Evolutionary conservation across 179 eudicot genomes (phyloP).

Genomic region (Pouteria campechiana): DNA sequence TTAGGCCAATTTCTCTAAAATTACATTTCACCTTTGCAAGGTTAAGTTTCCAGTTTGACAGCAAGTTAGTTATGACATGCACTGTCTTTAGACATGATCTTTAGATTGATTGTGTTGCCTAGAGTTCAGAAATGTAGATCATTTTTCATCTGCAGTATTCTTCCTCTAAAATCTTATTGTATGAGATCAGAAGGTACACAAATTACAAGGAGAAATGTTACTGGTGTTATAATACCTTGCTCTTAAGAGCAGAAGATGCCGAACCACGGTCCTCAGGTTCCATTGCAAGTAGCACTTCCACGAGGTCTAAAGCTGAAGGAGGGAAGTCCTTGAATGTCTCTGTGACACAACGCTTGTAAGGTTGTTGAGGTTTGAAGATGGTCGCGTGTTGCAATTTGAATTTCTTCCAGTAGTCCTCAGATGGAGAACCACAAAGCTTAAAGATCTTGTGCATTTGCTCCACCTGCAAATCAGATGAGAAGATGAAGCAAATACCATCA

Average conservation of each 20-base stretch:
- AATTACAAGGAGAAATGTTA: no score
- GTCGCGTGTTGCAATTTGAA: conserved; percentile 28
- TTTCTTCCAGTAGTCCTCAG: conserved; percentile 38
- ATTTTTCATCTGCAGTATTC: no score
- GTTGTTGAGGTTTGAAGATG: conserved; percentile 26
- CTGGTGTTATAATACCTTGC: no score
- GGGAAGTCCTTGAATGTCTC: conserved; percentile 54
- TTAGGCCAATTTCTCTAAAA: no score
- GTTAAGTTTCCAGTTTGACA: no score
- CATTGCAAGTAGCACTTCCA: conserved; percentile 49
- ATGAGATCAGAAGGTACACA: no score
- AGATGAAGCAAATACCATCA: not conserved
- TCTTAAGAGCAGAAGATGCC: conserved; percentile 49
- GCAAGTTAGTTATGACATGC: no score
- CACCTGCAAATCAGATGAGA: conserved; percentile 15
- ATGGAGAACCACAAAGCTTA: conserved; percentile 39
- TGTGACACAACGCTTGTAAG: conserved; percentile 19
- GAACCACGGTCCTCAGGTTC: conserved; percentile 56
- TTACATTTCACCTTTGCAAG: no score
- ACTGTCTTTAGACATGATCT: no score
- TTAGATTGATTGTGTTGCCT: no score
- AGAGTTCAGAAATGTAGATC: no score
- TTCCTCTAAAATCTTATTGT: no score
- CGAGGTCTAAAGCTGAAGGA: conserved; percentile 35
- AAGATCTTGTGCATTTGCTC: conserved; percentile 55